A percentile compares a stretch with the other conserved stretches of the same genome.
These are phyloP conservation scores for Mycogone perniciosa DNA, from an alignment of 2,329 filamentous ascomycete species.

Conservation along the genomic window DNA sequence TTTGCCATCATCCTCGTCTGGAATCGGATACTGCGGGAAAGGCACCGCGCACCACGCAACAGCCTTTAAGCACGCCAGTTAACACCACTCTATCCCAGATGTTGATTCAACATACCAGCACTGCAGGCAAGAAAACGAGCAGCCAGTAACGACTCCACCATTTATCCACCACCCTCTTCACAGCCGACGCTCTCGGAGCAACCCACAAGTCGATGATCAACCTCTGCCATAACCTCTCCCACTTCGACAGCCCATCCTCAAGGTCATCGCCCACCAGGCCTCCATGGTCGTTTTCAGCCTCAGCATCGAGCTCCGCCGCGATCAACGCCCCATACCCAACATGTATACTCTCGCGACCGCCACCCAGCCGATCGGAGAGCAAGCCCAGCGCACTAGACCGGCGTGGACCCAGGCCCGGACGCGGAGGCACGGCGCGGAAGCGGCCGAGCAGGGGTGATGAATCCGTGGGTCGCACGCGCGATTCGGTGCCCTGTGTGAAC, in stretches of 20 bases:
- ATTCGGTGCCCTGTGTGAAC: constrained; percentile 60
- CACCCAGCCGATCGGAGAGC: constrained; percentile 29
- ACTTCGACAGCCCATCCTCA: constrained; percentile 28
- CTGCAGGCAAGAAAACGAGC: constrained; percentile 55
- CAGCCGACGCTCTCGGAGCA: constrained; percentile 51
- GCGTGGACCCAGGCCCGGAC: constrained; percentile 24
- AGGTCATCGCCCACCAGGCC: constrained; percentile 23
- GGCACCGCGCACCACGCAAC: constrained; percentile 60
- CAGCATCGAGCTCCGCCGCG: constrained; percentile 35
- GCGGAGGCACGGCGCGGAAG: constrained; percentile 55
- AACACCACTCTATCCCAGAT: neutral
- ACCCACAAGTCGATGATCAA: constrained; percentile 51
- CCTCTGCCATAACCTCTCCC: constrained; percentile 31
- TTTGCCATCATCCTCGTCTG: constrained; percentile 32
- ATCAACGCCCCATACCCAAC: constrained; percentile 51
- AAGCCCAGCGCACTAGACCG: constrained; percentile 33
- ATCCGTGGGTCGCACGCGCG: constrained; percentile 46
- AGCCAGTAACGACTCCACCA: constrained; percentile 60
- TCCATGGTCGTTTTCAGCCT: constrained; percentile 21
- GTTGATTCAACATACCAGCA: constrained; percentile 41
- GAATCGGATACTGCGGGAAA: constrained; percentile 56
- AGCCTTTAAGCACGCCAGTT: constrained; percentile 34
- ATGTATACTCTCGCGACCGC: constrained; percentile 46
- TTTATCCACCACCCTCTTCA: constrained; percentile 50
- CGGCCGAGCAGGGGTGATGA: constrained; percentile 57